These are phyloP conservation scores for Arthroderma sp. DNA, from an alignment of 2,329 filamentous ascomycete genomes.

Conservation along the genomic window DNA sequence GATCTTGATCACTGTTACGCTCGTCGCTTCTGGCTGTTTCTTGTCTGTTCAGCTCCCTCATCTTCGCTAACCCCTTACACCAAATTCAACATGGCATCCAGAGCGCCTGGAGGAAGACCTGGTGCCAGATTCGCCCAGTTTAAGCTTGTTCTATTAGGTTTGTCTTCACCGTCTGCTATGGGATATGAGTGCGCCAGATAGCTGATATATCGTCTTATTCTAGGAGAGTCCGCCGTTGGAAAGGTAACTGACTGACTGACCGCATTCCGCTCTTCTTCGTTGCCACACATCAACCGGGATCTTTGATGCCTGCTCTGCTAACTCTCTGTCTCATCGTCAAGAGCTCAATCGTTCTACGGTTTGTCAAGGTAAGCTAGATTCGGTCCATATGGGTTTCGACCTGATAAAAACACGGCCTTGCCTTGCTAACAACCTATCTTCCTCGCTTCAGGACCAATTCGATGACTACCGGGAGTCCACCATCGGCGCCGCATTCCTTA, in stretches of 20 bases:
- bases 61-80: too few species aligned
- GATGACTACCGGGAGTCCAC: conserved; percentile 96
- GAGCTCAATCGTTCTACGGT: conserved; percentile 95
- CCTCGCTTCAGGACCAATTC: conserved; percentile 74
- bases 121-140: conserved; percentile 91
- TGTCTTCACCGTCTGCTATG: conserved; percentile 18
- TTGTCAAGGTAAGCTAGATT: conserved; percentile 65
- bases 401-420: not conserved
- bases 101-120: conserved; percentile 55
- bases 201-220: conserved; percentile 11
- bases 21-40: too few species aligned
- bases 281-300: too few species aligned
- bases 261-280: too few species aligned
- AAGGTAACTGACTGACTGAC: conserved; percentile 48
- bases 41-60: too few species aligned
- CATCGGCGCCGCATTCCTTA: conserved; percentile 95
- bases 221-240: conserved; percentile 96
- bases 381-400: not conserved
- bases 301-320: conserved; percentile 15
- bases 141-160: conserved; percentile 94
- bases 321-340: conserved; percentile 22
- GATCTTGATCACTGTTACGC: too few species aligned
- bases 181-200: too few species aligned
- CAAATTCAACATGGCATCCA: conserved; percentile 56
- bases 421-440: not conserved